These are phyloP conservation scores for Naganishia sp. DNA, from an alignment of 1,284 basidiomycete genomes.

Conservation along the genomic window DNA sequence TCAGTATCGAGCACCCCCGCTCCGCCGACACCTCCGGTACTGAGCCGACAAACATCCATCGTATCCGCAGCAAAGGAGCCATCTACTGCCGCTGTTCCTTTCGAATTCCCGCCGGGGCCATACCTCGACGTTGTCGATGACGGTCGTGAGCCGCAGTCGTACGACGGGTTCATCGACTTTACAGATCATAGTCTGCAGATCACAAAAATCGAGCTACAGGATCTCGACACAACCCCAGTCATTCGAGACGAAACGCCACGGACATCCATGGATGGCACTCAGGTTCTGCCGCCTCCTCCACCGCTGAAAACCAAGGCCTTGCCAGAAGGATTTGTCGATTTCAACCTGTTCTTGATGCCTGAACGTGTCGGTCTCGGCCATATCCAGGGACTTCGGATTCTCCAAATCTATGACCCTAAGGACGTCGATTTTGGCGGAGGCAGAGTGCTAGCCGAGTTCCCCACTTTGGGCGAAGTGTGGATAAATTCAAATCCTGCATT, in stretches of 20 bases:
- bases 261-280: conserved; percentile 26
- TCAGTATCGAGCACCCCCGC: not conserved
- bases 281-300: conserved; percentile 20
- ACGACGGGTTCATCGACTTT: conserved; percentile 21
- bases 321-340: conserved; percentile 29
- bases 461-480: conserved; percentile 28
- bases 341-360: conserved; percentile 15
- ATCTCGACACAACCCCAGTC: conserved; percentile 15
- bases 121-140: conserved; percentile 20
- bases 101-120: conserved; percentile 1
- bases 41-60: conserved; percentile 16
- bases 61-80: not conserved
- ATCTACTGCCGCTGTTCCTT: not conserved
- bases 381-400: conserved; percentile 26
- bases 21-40: not conserved
- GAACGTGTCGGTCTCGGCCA: conserved; percentile 20
- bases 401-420: conserved; percentile 22
- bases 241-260: conserved; percentile 28
- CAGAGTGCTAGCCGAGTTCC: conserved; percentile 33
- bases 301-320: conserved; percentile 9
- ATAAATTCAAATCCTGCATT: conserved; percentile 5
- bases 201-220: conserved; percentile 23
- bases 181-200: conserved; percentile 20
- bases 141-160: conserved; percentile 2
- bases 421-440: conserved; percentile 30